A percentile compares a stretch with the other conserved stretches of the same genome.
Conservation (phyloP, 768 basidiomycete genomes). For the Mycena venus region DNA sequence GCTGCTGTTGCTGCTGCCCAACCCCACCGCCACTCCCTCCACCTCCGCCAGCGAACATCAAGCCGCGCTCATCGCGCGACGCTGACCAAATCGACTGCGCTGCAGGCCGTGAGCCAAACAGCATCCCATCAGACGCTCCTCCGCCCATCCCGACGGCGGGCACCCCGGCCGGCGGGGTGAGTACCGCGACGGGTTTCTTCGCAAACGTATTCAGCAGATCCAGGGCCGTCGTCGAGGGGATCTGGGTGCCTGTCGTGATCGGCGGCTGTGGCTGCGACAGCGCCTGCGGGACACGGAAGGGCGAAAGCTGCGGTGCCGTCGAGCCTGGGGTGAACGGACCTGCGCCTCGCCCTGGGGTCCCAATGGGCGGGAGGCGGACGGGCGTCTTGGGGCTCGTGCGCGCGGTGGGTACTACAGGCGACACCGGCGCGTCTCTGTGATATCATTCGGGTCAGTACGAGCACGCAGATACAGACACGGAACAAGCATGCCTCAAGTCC, state of each 20-base stretch:
- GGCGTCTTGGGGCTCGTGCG: constrained; percentile 30
- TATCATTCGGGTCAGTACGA: not conserved
- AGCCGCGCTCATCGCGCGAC: constrained; percentile 29
- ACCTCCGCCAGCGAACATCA: constrained; percentile 18
- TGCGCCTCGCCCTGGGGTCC: not conserved
- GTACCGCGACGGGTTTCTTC: constrained; percentile 3
- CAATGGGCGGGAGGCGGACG: constrained; percentile 26
- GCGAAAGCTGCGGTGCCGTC: constrained; percentile 5
- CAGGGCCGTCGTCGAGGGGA: constrained; percentile 34
- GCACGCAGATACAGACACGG: no score
- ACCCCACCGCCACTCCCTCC: not conserved
- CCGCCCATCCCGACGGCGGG: not conserved
- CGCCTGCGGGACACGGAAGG: constrained; percentile 18
- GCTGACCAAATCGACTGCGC: constrained; percentile 35
- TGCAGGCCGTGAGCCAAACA: constrained; percentile 17
- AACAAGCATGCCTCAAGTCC: constrained; percentile 69
- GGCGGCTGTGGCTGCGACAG: not conserved
- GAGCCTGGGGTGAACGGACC: not conserved
- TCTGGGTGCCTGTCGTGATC: constrained; percentile 24
- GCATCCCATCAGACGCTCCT: not conserved
- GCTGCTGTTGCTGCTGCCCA: constrained; percentile 11
- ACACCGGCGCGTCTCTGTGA: constrained; percentile 22
- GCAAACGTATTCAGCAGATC: constrained; percentile 30
- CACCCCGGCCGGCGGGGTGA: not conserved
- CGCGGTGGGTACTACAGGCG: constrained; percentile 21